Evolutionary conservation across 768 basidiomycete species (phyloP).

Genomic region (Clavaria fumosa): DNA sequence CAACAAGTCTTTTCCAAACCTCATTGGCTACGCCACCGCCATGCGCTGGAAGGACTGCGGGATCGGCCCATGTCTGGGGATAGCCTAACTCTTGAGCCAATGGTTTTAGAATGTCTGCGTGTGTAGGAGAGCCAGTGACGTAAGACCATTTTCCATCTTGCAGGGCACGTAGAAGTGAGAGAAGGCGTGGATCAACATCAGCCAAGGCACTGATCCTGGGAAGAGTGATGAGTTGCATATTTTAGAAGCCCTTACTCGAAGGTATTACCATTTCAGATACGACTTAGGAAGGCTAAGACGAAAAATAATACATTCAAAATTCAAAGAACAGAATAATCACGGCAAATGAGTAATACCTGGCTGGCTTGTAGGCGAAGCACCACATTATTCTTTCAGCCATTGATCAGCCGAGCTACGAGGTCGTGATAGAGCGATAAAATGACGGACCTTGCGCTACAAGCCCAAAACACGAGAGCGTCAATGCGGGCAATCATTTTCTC

Average conservation of each 20-base stretch:
- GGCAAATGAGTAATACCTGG: constrained; percentile 28
- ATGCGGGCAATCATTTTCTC: constrained; percentile 14
- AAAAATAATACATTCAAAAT: not conserved
- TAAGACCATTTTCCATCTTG: constrained; percentile 50
- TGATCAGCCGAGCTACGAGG: constrained; percentile 6
- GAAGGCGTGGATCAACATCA: constrained; percentile 44
- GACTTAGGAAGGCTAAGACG: constrained; percentile 36
- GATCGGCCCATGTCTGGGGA: constrained; percentile 50
- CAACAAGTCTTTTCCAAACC: constrained; percentile 41
- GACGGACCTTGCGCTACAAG: constrained; percentile 54
- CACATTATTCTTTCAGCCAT: constrained; percentile 55
- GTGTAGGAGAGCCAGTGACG: constrained; percentile 21
- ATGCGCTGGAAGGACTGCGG: constrained; percentile 39
- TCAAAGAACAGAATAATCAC: too few species aligned
- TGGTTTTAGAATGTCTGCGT: constrained; percentile 27
- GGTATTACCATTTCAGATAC: constrained; percentile 54
- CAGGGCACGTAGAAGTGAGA: constrained; percentile 36
- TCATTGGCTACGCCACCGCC: constrained; percentile 38
- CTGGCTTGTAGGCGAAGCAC: constrained; percentile 73
- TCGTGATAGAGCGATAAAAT: constrained; percentile 1
- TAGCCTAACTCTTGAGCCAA: constrained; percentile 42
- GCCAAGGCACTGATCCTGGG: constrained; percentile 49
- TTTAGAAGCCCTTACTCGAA: too few species aligned
- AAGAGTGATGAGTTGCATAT: not conserved
- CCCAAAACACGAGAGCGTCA: constrained; percentile 66